Conservation (phyloP, 108 stramenopile genomes). For the Asterionellopsis glacialis region DNA sequence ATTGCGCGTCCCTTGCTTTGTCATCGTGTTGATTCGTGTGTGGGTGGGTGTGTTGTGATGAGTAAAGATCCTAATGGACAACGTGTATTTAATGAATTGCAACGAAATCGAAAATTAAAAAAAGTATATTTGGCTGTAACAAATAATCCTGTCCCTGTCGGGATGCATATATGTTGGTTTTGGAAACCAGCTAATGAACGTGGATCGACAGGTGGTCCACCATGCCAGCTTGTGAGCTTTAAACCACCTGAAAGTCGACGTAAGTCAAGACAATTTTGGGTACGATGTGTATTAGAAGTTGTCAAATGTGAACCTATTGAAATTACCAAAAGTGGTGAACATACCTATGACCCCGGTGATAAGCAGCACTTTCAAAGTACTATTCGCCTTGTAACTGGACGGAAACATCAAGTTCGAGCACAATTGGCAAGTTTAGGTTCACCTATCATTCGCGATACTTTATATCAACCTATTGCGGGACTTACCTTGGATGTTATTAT, state of each 20-base stretch:
- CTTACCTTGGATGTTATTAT: conserved; percentile 53
- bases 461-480: conserved; percentile 75
- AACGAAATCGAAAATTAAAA: conserved; percentile 76
- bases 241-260: conserved; percentile 55
- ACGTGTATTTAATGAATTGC: conserved; percentile 67
- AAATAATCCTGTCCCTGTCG: conserved; percentile 69
- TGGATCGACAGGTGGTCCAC: conserved; percentile 70
- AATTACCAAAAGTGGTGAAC: conserved; percentile 28
- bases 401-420: conserved; percentile 88
- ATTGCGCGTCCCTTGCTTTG: conserved; percentile 68
- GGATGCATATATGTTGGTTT: conserved; percentile 91
- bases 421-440: conserved; percentile 78
- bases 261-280: conserved; percentile 79
- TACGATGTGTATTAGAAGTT: conserved; percentile 80
- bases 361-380: conserved; percentile 76
- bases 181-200: conserved; percentile 59
- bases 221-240: conserved; percentile 80
- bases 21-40: conserved; percentile 84
- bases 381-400: conserved; percentile 80
- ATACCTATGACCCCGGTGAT: conserved; percentile 61
- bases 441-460: conserved; percentile 81
- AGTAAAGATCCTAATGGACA: conserved; percentile 86
- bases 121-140: conserved; percentile 85
- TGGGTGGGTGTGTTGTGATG: conserved; percentile 85
- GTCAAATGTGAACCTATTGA: conserved; percentile 74